Evolutionary conservation across 75 land plant genomes (phyloP), one percentile per base, ranked within the genome.

Genomic region (Adiantum capillusveneris): DNA sequence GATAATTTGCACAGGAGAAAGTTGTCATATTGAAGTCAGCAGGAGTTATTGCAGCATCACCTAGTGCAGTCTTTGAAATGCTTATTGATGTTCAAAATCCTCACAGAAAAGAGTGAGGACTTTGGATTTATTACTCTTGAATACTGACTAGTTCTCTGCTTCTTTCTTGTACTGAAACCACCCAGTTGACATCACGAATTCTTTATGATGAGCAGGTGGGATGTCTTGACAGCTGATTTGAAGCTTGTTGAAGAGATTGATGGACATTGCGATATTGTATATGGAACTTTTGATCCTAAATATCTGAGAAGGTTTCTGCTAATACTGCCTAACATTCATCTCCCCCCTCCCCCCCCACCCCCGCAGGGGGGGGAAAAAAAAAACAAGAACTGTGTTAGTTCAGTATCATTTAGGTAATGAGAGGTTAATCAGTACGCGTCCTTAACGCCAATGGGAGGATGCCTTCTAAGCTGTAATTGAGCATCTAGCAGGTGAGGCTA

Each of bases 221-320:
- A 71, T 24, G 29, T 25, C 54, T 53, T 65, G 12, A 24, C 66
- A 29, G 62, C 42, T 31, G 29, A 49, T 16, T 57, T 57, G 42
- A 44, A 57, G 46, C 26, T 71, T 26, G 29, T 64, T 36, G 74
- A 65, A 34, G 45, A 37, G 29, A 57, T 71, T 27, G 74, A 71
- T 65, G 74, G 74, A 13, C 74, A 71, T 46, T 54, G 62, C 18
- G 74, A 64, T 36, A 58, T 71, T 17, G 14, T 71, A 26, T 57
- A 71, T 46, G 44, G 69, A 44, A 50, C 69, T 36, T 65, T 71
- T 53, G 69, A 65, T 18, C 74, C 56, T 42, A 60, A 66, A 22
- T 45, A 43, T 59, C 24, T 58, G 68, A 56, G 57, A 66, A 60
- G 54, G 30, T 27, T 27, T 27, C 24, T 6, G 19, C 20, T 24